These are phyloP conservation scores for Krasilnikovozyma curviuscula DNA, from an alignment of 768 basidiomycete species.

Conservation along the genomic window DNA sequence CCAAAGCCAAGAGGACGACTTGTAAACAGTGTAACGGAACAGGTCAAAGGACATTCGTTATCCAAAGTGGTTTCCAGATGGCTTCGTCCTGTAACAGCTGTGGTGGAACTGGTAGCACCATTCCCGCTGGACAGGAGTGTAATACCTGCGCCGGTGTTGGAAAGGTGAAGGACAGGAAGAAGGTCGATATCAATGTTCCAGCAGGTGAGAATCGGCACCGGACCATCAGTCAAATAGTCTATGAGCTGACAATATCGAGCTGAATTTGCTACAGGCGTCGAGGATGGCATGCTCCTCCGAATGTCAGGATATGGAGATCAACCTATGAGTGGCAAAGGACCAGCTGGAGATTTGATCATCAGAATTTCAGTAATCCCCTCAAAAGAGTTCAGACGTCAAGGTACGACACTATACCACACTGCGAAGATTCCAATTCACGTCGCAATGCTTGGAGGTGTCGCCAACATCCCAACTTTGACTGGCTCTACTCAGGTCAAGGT, in stretches of 20 bases:
- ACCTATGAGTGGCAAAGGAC: slow-evolving; percentile 57
- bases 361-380: slow-evolving; percentile 67
- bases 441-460: slow-evolving; percentile 79
- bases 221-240: neutral
- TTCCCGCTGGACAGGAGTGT: slow-evolving; percentile 63
- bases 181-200: slow-evolving; percentile 63
- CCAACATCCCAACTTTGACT: slow-evolving; percentile 82
- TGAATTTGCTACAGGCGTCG: slow-evolving; percentile 4
- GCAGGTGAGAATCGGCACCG: slow-evolving; percentile 39
- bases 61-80: slow-evolving; percentile 93
- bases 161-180: slow-evolving; percentile 59
- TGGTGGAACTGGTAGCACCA: slow-evolving; percentile 55
- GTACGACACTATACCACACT: slow-evolving; percentile 72
- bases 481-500: slow-evolving; percentile 88
- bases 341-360: slow-evolving; percentile 65
- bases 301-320: slow-evolving; percentile 34
- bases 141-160: slow-evolving; percentile 66
- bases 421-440: slow-evolving; percentile 75
- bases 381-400: slow-evolving; percentile 72
- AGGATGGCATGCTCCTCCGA: slow-evolving; percentile 10
- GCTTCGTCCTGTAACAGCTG: slow-evolving; percentile 72
- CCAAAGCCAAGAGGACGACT: slow-evolving; percentile 58
- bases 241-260: neutral
- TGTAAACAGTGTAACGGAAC: slow-evolving; percentile 69
- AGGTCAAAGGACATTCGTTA: slow-evolving; percentile 69